phyloP scores from a whole-genome alignment of 1,284 basidiomycete genomes.

The Ustilago curta region DNA sequence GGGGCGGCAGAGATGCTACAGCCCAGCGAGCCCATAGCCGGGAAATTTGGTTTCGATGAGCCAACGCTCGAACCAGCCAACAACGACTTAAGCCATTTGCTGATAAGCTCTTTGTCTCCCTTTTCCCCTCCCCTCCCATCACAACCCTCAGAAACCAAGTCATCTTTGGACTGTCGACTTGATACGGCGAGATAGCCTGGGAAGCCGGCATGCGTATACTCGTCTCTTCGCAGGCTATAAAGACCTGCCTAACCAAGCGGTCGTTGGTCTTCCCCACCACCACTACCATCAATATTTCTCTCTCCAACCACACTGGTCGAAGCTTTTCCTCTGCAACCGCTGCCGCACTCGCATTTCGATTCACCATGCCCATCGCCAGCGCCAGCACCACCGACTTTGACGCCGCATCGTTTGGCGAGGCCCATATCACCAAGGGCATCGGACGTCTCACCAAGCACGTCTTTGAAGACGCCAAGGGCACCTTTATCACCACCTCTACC shows the following conservation, averaged over 20 bases:
- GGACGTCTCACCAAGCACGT: constrained; percentile 62
- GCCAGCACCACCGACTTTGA: constrained; percentile 38
- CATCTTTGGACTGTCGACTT: no score
- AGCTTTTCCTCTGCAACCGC: constrained; percentile 12
- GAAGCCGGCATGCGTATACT: constrained; percentile 18
- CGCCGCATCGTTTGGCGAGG: constrained; percentile 56
- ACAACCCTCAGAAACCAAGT: no score
- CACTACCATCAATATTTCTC: not conserved
- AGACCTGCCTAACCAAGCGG: constrained; percentile 15
- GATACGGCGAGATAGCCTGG: no score
- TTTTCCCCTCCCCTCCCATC: no score
- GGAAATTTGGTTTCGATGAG: no score
- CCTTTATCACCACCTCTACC: constrained; percentile 60
- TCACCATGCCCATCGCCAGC: constrained; percentile 39
- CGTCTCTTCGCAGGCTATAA: constrained; percentile 36
- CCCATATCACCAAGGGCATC: constrained; percentile 65
- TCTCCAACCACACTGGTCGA: not conserved
- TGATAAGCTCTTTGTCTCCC: no score
- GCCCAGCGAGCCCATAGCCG: constrained; percentile 9
- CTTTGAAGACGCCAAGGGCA: constrained; percentile 59
- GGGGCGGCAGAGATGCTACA: constrained; percentile 9
- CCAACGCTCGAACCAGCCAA: not conserved
- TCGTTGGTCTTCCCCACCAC: constrained; percentile 3
- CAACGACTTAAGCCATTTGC: no score
- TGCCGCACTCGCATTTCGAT: constrained; percentile 11